A percentile compares a stretch with the other conserved stretches of the same genome.
These are phyloP conservation scores for Colletotrichum spaethianum DNA, from an alignment of 2,329 filamentous ascomycete genomes.

Conservation along the genomic window DNA sequence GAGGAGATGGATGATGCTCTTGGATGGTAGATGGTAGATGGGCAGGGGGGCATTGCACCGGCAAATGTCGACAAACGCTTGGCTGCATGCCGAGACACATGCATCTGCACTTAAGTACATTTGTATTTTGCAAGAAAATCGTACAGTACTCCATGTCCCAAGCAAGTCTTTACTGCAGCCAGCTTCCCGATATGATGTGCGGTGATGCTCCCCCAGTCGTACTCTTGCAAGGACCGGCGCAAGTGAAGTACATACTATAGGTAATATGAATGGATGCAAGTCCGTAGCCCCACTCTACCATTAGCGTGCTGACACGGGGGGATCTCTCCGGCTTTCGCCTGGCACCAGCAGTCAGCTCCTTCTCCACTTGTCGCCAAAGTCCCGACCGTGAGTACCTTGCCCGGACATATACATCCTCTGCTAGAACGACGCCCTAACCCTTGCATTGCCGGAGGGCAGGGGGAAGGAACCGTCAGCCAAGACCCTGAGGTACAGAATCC, in stretches of 20 bases:
- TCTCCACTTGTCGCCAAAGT: not conserved
- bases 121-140: not conserved
- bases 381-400: not conserved
- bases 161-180: not conserved
- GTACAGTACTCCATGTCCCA: not conserved
- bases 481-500: conserved; percentile 27
- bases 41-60: not conserved
- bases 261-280: not conserved
- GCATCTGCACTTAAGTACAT: not conserved
- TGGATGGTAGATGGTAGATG: not conserved
- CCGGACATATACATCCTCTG: not conserved
- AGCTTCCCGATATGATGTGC: not conserved
- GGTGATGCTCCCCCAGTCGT: not conserved
- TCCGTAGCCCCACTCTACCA: not conserved
- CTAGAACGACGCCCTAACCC: not conserved
- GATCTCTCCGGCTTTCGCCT: conserved; percentile 26
- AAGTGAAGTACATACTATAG: not conserved
- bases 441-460: not conserved
- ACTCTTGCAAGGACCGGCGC: not conserved
- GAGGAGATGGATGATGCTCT: not conserved
- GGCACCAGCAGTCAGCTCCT: conserved; percentile 6
- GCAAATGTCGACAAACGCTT: not conserved
- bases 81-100: no score
- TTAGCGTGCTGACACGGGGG: conserved; percentile 7
- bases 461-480: conserved; percentile 23